These are phyloP conservation scores for Kitagawia praeruptora DNA, from an alignment of 129 eudicot genomes.

Conservation along the genomic window DNA sequence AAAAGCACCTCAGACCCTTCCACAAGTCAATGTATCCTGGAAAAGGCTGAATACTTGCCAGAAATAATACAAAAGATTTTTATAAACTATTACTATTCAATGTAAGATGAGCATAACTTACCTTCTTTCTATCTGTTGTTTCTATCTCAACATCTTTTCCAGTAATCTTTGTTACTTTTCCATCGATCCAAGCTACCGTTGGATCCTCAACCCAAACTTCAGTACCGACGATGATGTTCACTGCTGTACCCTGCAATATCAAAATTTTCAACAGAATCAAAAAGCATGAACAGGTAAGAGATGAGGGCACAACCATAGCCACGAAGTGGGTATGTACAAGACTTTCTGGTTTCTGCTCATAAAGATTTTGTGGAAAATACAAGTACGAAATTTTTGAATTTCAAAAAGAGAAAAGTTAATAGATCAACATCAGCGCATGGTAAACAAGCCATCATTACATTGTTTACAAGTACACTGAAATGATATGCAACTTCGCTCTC, in stretches of 20 bases:
- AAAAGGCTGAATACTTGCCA: neutral
- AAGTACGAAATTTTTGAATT: neutral
- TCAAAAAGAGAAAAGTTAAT: neutral
- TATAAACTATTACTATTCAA: neutral
- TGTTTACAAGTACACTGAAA: neutral
- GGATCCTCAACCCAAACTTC: conserved; percentile 93
- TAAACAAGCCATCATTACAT: neutral
- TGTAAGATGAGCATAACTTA: conserved; percentile 21
- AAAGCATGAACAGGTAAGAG: conserved; percentile 6
- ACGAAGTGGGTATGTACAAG: neutral
- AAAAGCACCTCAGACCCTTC: neutral
- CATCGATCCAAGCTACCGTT: conserved; percentile 79
- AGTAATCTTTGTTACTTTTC: conserved; percentile 57
- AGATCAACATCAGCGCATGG: neutral
- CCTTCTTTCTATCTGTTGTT: conserved; percentile 60
- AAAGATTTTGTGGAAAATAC: neutral
- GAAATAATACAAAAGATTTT: neutral
- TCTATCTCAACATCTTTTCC: conserved; percentile 68
- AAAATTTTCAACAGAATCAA: conserved; percentile 17
- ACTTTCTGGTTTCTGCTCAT: neutral
- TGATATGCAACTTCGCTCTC: neutral
- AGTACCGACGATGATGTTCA: conserved; percentile 73
- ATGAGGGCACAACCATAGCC: neutral
- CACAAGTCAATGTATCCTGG: neutral
- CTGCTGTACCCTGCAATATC: conserved; percentile 69